These are phyloP conservation scores for Hemileia vastatrix DNA, from an alignment of 1,284 basidiomycete genomes.

Conservation along the genomic window DNA sequence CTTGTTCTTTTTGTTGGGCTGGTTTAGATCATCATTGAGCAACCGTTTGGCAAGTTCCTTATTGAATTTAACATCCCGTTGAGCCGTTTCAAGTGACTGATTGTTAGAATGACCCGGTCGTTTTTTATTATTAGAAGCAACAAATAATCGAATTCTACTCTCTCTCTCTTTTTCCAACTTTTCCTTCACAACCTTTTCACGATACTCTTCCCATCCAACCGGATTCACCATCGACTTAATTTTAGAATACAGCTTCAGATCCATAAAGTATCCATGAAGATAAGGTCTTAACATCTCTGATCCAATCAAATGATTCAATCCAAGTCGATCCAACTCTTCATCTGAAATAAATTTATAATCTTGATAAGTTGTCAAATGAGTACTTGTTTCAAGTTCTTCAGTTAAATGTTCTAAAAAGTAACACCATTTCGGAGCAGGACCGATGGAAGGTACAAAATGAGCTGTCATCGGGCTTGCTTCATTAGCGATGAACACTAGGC, in stretches of 20 bases:
- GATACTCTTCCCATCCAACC: constrained; percentile 85
- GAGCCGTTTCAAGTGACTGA: constrained; percentile 50
- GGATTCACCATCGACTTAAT: constrained; percentile 93
- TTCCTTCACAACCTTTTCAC: constrained; percentile 73
- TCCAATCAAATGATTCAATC: constrained; percentile 87
- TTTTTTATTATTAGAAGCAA: constrained; percentile 54
- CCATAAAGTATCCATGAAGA: constrained; percentile 99
- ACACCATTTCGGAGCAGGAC: constrained; percentile 92
- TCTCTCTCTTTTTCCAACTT: constrained; percentile 90
- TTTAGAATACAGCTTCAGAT: constrained; percentile 87
- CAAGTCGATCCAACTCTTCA: constrained; percentile 71
- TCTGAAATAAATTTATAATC: constrained; percentile 97
- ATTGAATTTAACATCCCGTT: constrained; percentile 84
- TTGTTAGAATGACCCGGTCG: constrained; percentile 14
- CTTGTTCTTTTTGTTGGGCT: constrained; percentile 26
- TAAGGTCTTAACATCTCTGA: constrained; percentile 93
- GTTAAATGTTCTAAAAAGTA: constrained; percentile 96
- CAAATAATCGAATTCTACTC: constrained; percentile 79
- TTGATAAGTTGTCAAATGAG: constrained; percentile 58
- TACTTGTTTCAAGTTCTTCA: constrained; percentile 76
- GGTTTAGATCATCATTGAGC: constrained; percentile 60
- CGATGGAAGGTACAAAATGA: constrained; percentile 89
- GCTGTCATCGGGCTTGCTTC: constrained; percentile 84
- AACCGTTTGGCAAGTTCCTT: constrained; percentile 81
- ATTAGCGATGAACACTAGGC: constrained; percentile 76